Base-by-base conservation (phyloP, 495 filamentous ascomycete species). In the Cercophora samala region DNA sequence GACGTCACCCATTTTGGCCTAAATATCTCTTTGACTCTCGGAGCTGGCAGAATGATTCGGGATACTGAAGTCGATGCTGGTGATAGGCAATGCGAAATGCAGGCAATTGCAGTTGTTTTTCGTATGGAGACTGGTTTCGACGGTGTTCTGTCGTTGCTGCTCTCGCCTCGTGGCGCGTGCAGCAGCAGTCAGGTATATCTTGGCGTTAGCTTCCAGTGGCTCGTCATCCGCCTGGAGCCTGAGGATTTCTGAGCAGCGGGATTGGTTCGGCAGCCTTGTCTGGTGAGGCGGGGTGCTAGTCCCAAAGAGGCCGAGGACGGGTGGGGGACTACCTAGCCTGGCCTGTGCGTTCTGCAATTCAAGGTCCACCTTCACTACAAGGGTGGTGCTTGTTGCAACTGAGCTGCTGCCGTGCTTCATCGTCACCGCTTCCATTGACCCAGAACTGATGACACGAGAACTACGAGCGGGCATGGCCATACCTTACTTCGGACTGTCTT, bases 1-100 rank as follows among this genome's bases (percentile, higher is more conserved):
- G 71, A 92, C 87, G 81, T 95, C 92, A 75, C 86, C 93, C 93
- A 96, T 93, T 72, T 70, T 87, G 74, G 66, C 2, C 26, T 26
- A 46, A 9, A 17, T 46, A 11, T 46, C 15, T 9, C 15, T 46
- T 46, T 17, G 5, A 9, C 15, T 46, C 37, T 13, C 37, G 37
- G 13, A 13, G 37, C 37, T 46, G 37, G 13, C 2, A 13, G 5
- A 9, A 46, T 46, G 13, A 11, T 3, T 11, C 4, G 5, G 29
- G 26, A 23, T 62, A 51, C 46, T 11, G 66, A 24, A 23, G 51
- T 54, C 18, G 21, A 51, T 24, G 19, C n/a, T 11, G 25, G 46
- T 60, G 58, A 58, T 62, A 19, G 5, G 25, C 19, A 52, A 62
- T 63, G 25, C 15, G 9, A 15, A 59, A 22, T 23, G 55, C 25